A percentile compares a stretch with the other conserved stretches of the same genome.
phyloP scores from a whole-genome alignment of 2,329 filamentous ascomycete species.

The Colletotrichum spaethianum region DNA sequence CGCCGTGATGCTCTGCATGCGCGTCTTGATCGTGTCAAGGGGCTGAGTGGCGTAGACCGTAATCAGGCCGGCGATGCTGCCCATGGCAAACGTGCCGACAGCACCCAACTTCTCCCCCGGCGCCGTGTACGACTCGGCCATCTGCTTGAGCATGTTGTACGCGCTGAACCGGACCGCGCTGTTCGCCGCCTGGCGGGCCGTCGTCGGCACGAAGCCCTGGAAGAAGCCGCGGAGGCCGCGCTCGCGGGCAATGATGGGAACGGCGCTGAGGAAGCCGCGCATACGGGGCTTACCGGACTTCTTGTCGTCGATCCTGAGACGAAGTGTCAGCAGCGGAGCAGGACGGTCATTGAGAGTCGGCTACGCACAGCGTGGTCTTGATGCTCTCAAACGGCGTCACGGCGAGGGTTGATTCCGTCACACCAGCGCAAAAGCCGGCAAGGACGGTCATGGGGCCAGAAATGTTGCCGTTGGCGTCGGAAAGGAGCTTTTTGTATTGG shows the following conservation, averaged over 20 bases:
- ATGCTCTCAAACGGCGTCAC: conserved; percentile 98
- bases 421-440: conserved; percentile 93
- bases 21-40: conserved; percentile 94
- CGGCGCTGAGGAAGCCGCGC: conserved; percentile 92
- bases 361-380: conserved; percentile 87
- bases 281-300: conserved; percentile 89
- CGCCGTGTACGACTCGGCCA: conserved; percentile 91
- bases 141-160: conserved; percentile 91
- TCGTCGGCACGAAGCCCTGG: conserved; percentile 96
- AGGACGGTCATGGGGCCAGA: conserved; percentile 92
- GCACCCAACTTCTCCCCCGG: conserved; percentile 95
- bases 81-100: conserved; percentile 90
- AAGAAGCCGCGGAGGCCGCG: conserved; percentile 94
- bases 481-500: conserved; percentile 87
- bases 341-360: background rate
- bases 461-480: conserved; percentile 88
- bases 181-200: conserved; percentile 94
- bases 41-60: conserved; percentile 86
- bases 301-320: conserved; percentile 90
- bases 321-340: background rate
- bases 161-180: conserved; percentile 91
- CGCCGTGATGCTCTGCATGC: conserved; percentile 97
- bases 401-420: conserved; percentile 92
- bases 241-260: conserved; percentile 88
- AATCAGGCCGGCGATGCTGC: conserved; percentile 88